Conservation (phyloP, 179 eudicot species). For the Spinacia oleracea region DNA sequence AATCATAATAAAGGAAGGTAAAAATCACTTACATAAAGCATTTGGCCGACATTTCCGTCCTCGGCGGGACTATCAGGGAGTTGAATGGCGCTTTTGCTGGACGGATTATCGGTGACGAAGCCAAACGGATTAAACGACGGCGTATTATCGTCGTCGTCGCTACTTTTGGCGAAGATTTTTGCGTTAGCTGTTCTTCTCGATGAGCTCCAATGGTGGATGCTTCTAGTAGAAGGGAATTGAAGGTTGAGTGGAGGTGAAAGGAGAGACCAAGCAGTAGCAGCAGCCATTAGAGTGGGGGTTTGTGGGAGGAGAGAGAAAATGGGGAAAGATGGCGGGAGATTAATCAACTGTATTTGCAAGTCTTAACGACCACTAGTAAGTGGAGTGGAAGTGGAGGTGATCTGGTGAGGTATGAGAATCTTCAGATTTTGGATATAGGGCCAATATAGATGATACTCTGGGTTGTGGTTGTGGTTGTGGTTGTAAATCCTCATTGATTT, state of each 20-base stretch:
- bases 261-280: slow-evolving; percentile 40
- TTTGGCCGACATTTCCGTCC: slow-evolving; percentile 96
- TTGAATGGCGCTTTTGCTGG: slow-evolving; percentile 92
- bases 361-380: background rate
- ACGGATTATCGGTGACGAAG: slow-evolving; percentile 91
- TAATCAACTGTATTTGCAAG: background rate
- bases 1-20: background rate
- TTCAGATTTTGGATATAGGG: background rate
- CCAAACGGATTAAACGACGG: slow-evolving; percentile 90
- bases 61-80: slow-evolving; percentile 91
- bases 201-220: slow-evolving; percentile 16
- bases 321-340: slow-evolving; percentile 11
- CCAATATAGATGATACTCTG: background rate
- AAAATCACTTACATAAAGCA: slow-evolving; percentile 60
- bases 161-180: slow-evolving; percentile 36
- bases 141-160: slow-evolving; percentile 25
- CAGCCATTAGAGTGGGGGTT: slow-evolving; percentile 21
- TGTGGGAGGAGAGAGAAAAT: background rate
- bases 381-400: background rate
- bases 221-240: slow-evolving; percentile 21
- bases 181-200: slow-evolving; percentile 13
- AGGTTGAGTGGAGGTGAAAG: slow-evolving; percentile 43
- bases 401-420: background rate
- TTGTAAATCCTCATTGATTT: too few relatives aligned
- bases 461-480: too few relatives aligned